Conservation (phyloP, 1,139 yeast genomes). For the Pichia sp. region DNA sequence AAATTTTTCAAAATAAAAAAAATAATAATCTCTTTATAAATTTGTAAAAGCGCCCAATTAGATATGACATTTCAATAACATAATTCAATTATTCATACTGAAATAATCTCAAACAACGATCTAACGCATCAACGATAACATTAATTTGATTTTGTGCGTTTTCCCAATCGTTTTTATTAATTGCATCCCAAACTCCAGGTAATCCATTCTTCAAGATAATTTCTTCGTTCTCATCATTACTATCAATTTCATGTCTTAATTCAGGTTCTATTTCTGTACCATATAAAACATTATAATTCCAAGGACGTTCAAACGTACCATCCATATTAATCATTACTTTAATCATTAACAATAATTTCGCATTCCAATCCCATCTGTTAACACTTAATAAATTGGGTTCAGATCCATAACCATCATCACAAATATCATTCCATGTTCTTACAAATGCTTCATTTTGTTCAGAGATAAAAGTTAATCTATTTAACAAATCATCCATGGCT, state of each 20-base stretch:
- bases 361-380: conserved; percentile 77
- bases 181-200: conserved; percentile 68
- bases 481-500: conserved; percentile 29
- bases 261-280: conserved; percentile 66
- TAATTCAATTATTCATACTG: conserved; percentile 4
- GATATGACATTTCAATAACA: not conserved
- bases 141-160: conserved; percentile 54
- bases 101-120: conserved; percentile 18
- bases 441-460: conserved; percentile 42
- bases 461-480: conserved; percentile 35
- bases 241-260: conserved; percentile 24
- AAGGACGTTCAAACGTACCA: conserved; percentile 51
- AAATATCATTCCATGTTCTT: conserved; percentile 47
- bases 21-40: not conserved
- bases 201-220: conserved; percentile 33
- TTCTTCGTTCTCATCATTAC: conserved; percentile 24
- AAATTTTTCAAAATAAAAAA: not conserved
- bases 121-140: conserved; percentile 37
- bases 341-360: conserved; percentile 53
- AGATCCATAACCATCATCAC: conserved; percentile 37
- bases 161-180: conserved; percentile 44
- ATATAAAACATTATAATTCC: conserved; percentile 62
- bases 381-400: conserved; percentile 70
- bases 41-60: not conserved
- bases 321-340: conserved; percentile 44